Evolutionary conservation across 305 asterid species (phyloP).

Genomic region (Rubia balearica): DNA sequence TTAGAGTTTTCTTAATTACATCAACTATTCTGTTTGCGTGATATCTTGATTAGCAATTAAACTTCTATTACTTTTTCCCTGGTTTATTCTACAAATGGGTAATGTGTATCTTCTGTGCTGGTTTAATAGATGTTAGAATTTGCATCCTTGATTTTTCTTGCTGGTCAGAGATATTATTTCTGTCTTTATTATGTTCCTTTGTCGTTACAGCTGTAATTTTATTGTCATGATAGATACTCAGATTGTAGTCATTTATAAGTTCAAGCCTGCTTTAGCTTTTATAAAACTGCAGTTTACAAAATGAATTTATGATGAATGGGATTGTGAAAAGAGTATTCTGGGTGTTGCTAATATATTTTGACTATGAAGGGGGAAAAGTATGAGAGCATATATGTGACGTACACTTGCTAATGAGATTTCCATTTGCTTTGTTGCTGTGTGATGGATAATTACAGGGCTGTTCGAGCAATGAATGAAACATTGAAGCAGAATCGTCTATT

Average conservation of each 20-base stretch:
- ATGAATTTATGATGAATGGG: neutral
- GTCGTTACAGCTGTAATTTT: neutral
- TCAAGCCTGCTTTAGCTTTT: conserved; percentile 8
- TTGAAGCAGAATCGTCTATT: conserved; percentile 81
- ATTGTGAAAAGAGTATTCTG: neutral
- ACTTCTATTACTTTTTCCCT: neutral
- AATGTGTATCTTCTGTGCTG: neutral
- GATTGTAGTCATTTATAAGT: neutral
- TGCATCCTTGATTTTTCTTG: neutral
- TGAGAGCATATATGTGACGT: neutral
- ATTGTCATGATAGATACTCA: neutral
- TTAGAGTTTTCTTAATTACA: conserved; percentile 25
- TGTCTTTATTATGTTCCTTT: conserved; percentile 1
- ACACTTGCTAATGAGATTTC: neutral
- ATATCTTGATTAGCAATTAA: neutral
- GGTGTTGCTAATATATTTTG: neutral
- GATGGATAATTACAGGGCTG: conserved; percentile 57
- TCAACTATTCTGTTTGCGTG: neutral
- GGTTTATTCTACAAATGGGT: neutral
- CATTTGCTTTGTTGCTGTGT: conserved; percentile 3
- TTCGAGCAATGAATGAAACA: conserved; percentile 90
- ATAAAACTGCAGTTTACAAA: neutral
- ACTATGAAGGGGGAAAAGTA: neutral
- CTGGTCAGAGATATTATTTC: neutral
- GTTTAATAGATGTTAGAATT: neutral